A percentile compares a stretch with the other conserved stretches of the same genome.
Evolutionary conservation across 2,329 filamentous ascomycete genomes (phyloP).

Genomic region (Colletotrichum eremochloae): DNA sequence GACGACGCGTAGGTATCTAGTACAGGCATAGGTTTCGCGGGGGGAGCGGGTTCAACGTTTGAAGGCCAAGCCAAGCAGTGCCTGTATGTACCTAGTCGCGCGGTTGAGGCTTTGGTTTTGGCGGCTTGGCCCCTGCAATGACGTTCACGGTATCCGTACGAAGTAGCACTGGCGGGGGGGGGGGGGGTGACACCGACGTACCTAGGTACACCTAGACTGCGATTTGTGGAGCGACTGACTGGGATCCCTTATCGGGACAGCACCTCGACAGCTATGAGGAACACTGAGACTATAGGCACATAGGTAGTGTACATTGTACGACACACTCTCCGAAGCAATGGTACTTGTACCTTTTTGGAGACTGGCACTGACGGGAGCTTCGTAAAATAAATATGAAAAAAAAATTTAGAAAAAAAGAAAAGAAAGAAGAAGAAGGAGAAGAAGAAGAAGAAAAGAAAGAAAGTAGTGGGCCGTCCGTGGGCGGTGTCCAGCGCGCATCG

Average conservation of each 20-base stretch:
- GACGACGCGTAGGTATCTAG: background rate
- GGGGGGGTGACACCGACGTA: background rate
- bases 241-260: slow-evolving; percentile 25
- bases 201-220: background rate
- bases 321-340: background rate
- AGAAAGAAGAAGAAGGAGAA: too few species aligned
- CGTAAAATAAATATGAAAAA: too few species aligned
- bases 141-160: slow-evolving; percentile 10
- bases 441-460: background rate
- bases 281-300: background rate
- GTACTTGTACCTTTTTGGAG: background rate
- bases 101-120: slow-evolving; percentile 33
- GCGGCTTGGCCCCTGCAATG: slow-evolving; percentile 29
- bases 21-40: slow-evolving; percentile 10
- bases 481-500: background rate
- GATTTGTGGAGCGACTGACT: slow-evolving; percentile 21
- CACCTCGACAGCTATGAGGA: background rate
- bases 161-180: background rate
- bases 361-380: background rate
- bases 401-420: too few species aligned
- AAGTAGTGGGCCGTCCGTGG: slow-evolving; percentile 10
- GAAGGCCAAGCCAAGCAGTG: slow-evolving; percentile 16
- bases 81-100: slow-evolving; percentile 3
- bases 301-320: background rate
- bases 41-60: slow-evolving; percentile 13